Conservation (phyloP, 768 basidiomycete genomes). For the Cystoderma amianthinum region DNA sequence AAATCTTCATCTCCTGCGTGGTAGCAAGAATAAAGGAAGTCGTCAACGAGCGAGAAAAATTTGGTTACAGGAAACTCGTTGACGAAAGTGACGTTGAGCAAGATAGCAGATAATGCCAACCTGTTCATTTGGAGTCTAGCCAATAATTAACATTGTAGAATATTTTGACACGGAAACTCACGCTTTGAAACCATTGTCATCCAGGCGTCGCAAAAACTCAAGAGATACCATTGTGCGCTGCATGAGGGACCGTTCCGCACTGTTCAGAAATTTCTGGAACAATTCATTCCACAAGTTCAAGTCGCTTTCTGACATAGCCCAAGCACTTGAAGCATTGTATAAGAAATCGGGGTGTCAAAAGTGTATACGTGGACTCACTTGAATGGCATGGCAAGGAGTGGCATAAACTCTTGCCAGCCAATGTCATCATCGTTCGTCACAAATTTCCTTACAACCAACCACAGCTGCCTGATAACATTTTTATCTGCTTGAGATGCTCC, state of each 20-base stretch:
- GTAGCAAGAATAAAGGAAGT: conserved; percentile 26
- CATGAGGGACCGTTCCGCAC: background rate
- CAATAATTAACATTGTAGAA: no score
- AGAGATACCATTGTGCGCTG: conserved; percentile 14
- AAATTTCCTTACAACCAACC: conserved; percentile 34
- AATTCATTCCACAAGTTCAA: conserved; percentile 23
- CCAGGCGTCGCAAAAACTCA: conserved; percentile 19
- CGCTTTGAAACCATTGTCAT: conserved; percentile 10
- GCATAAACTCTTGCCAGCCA: conserved; percentile 32
- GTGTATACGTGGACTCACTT: conserved; percentile 28
- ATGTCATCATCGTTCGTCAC: conserved; percentile 12
- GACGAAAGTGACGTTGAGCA: no score
- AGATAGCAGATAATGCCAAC: no score
- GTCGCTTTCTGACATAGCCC: conserved; percentile 28
- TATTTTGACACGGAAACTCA: conserved; percentile 5
- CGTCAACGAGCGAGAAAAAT: conserved; percentile 21
- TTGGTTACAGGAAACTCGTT: background rate
- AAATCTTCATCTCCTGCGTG: conserved; percentile 17
- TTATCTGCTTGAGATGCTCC: conserved; percentile 17
- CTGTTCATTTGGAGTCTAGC: no score
- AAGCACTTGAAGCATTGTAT: no score
- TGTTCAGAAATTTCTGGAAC: background rate
- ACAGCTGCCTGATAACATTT: conserved; percentile 33
- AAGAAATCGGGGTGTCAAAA: no score
- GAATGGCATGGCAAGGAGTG: conserved; percentile 40